Conservation (phyloP, 1,139 yeast species). For the Protomyces macrosporus region DNA sequence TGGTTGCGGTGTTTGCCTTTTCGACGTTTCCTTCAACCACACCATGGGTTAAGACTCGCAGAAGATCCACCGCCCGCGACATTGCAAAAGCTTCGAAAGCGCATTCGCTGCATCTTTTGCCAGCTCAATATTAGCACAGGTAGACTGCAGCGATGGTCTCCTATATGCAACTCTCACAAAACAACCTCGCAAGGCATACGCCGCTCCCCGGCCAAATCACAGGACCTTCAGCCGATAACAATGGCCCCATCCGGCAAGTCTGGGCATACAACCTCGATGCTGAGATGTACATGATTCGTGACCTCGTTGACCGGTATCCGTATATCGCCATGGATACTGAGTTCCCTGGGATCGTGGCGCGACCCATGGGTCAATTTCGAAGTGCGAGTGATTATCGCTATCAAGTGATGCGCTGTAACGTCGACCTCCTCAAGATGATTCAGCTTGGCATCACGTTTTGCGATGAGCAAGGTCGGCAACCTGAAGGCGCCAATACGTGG, state of each 20-base stretch:
- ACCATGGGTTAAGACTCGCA: too few species aligned
- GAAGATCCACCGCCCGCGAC: too few species aligned
- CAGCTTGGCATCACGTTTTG: slow-evolving; percentile 84
- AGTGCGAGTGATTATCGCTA: slow-evolving; percentile 90
- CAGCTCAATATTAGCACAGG: too few species aligned
- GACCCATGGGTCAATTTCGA: slow-evolving; percentile 94
- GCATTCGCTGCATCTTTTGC: too few species aligned
- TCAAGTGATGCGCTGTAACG: slow-evolving; percentile 86
- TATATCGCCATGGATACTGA: slow-evolving; percentile 74
- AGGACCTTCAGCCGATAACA: neutral
- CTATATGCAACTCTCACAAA: slow-evolving; percentile 8
- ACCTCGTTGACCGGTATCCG: slow-evolving; percentile 62
- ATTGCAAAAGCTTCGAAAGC: too few species aligned
- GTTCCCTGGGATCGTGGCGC: slow-evolving; percentile 91
- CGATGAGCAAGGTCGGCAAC: slow-evolving; percentile 67
- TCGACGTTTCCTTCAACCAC: too few species aligned
- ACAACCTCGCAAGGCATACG: slow-evolving; percentile 4
- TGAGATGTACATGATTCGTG: slow-evolving; percentile 71
- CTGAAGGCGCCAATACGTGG: slow-evolving; percentile 66
- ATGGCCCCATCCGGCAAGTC: slow-evolving; percentile 46
- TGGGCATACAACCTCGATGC: slow-evolving; percentile 81
- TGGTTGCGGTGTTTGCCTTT: too few species aligned
- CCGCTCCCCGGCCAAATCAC: neutral
- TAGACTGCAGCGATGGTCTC: neutral
- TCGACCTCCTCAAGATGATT: slow-evolving; percentile 76